Evolutionary conservation across 148 eudicot genomes (phyloP).

Genomic region (Chenopodium quinoa): DNA sequence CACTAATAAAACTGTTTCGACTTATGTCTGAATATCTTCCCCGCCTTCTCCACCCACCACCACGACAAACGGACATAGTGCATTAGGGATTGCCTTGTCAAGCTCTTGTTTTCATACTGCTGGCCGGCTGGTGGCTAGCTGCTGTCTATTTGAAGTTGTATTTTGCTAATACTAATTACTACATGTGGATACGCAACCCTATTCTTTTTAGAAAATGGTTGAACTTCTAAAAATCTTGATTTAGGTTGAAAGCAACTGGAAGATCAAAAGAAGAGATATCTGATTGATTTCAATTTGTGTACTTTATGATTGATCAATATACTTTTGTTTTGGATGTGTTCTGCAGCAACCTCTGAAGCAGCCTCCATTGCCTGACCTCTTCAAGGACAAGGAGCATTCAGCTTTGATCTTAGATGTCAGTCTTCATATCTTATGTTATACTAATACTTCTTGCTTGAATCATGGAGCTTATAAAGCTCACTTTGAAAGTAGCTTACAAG

Average conservation of each 20-base stretch:
- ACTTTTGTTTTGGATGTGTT: slow-evolving; percentile 5
- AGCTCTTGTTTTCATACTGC: too few relatives aligned
- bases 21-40: neutral
- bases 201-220: too few relatives aligned
- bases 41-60: too few relatives aligned
- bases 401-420: slow-evolving; percentile 71
- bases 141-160: neutral
- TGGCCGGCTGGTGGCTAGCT: too few relatives aligned
- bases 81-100: too few relatives aligned
- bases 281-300: neutral
- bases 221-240: too few relatives aligned
- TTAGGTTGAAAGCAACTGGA: slow-evolving; percentile 60
- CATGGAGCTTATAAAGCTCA: slow-evolving; percentile 33
- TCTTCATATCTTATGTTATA: slow-evolving; percentile 5
- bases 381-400: slow-evolving; percentile 67
- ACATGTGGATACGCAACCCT: too few relatives aligned
- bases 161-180: too few relatives aligned
- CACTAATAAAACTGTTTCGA: slow-evolving; percentile 1
- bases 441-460: neutral
- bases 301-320: neutral
- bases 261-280: slow-evolving; percentile 55
- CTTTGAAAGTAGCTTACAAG: slow-evolving; percentile 53
- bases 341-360: slow-evolving; percentile 50
- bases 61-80: too few relatives aligned
- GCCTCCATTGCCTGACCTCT: slow-evolving; percentile 70